Base-by-base conservation (phyloP, 2,329 filamentous ascomycete genomes). In the Hawksworthiomyces lignivorus region DNA sequence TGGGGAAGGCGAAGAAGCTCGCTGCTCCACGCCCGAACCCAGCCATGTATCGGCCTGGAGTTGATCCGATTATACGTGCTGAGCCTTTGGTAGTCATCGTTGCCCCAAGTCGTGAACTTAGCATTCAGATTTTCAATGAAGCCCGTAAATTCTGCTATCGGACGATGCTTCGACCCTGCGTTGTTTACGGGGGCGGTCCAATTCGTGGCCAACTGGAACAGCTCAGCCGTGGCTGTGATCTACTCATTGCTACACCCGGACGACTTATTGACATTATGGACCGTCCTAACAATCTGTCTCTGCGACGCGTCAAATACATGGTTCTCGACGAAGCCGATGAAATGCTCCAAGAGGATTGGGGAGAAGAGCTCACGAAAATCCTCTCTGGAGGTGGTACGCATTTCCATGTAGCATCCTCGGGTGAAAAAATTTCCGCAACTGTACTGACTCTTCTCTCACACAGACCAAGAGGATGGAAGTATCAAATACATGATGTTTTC, bases 301-400 rank as follows among this genome's bases (percentile, higher is more conserved):
- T 96, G 39, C 72, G 72, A 18, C 85, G 90, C 30, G 73, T 96
- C 47, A 82, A 82, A 63, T 92, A 81, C 64, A 77, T 77, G 50
- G 77, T 97, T 50, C 81, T 98, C 48, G 92, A 97, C 46, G 92
- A 98, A 58, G 92, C 92, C 1, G 92, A 98, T 56, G 90, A 98
- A 66, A 82, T 98, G 72, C 73, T 98, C 0, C 71, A 82, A 1
- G 58, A 69, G 2, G 85, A 89, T 54, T 97, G 92, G 87, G 74
- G 82, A 29, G 72, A 79, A 0, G 80, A 89, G 4, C 72, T 97
- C 46, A 71, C 72, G 32, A 79, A 77, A 54, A 84, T 97, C 45
- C 80, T 97, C 61, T 70, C 72, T 37, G 88, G 87, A 47, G 84
- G 84, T 55, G 87, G 88, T 89, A 74, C 65, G 77, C 66, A 10